These are phyloP conservation scores for Magnolia kwangsiensis DNA, from an alignment of 164 flowering plant species.

Conservation along the genomic window DNA sequence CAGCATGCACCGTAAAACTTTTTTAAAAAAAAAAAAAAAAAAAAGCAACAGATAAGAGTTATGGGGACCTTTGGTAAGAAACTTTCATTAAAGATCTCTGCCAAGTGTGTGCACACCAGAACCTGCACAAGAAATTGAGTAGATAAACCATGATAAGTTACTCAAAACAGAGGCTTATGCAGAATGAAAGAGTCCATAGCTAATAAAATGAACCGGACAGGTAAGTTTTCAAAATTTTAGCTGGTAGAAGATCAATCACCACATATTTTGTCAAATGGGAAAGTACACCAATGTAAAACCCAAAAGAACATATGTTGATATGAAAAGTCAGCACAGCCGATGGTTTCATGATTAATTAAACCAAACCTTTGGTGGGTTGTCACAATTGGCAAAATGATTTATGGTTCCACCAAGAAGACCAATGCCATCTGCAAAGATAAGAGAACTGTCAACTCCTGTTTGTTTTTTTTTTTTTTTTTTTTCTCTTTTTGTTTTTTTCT, in stretches of 20 bases:
- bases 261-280: not conserved
- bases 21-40: not conserved
- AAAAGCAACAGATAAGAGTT: not conserved
- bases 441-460: not conserved
- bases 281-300: not conserved
- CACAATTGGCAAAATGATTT: constrained; percentile 52
- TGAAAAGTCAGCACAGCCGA: not conserved
- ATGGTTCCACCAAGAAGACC: constrained; percentile 95
- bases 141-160: not conserved
- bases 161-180: not conserved
- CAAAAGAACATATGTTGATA: not conserved
- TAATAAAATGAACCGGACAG: not conserved
- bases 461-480: not conserved
- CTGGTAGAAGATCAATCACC: not conserved
- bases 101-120: constrained; percentile 86
- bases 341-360: not conserved
- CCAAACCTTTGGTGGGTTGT: constrained; percentile 85
- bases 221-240: not conserved
- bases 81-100: constrained; percentile 65
- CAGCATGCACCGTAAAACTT: not conserved
- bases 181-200: not conserved
- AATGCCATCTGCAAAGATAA: constrained; percentile 66
- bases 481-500: not conserved
- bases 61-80: constrained; percentile 53
- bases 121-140: constrained; percentile 45